Evolutionary conservation across 441 rosid species (phyloP).

Genomic region (Erysimum cheiri): DNA sequence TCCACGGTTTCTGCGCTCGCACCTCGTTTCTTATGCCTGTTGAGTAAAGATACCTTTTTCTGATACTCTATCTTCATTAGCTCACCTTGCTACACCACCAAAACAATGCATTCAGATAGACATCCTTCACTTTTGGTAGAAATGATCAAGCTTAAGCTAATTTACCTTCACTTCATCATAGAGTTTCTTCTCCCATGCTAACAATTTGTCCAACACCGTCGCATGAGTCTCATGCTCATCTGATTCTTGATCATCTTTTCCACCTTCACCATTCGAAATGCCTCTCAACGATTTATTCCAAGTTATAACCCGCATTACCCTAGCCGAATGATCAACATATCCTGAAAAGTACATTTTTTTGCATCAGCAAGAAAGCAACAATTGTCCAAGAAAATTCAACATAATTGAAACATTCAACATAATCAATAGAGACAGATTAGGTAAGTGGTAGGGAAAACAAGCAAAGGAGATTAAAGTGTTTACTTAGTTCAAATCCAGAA

Average conservation of each 20-base stretch:
- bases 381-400: conserved; percentile 12
- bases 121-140: neutral
- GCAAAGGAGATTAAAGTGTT: conserved; percentile 6
- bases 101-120: conserved; percentile 11
- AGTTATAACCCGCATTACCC: conserved; percentile 73
- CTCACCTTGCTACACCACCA: conserved; percentile 62
- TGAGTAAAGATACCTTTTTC: conserved; percentile 61
- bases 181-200: conserved; percentile 80
- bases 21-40: conserved; percentile 64
- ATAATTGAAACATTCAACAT: no score
- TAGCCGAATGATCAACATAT: conserved; percentile 69
- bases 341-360: conserved; percentile 43
- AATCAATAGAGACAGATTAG: neutral
- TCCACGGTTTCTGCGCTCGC: conserved; percentile 63
- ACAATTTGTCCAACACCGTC: conserved; percentile 67
- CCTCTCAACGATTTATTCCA: conserved; percentile 72
- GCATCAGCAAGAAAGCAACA: conserved; percentile 15
- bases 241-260: conserved; percentile 56
- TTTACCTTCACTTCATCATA: conserved; percentile 77
- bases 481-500: conserved; percentile 26
- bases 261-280: conserved; percentile 53
- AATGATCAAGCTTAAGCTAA: conserved; percentile 10
- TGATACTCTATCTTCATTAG: conserved; percentile 75
- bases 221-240: conserved; percentile 74
- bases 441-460: conserved; percentile 16